These are phyloP conservation scores for Diaporthe capsici DNA, from an alignment of 2,329 filamentous ascomycete genomes.

Conservation along the genomic window DNA sequence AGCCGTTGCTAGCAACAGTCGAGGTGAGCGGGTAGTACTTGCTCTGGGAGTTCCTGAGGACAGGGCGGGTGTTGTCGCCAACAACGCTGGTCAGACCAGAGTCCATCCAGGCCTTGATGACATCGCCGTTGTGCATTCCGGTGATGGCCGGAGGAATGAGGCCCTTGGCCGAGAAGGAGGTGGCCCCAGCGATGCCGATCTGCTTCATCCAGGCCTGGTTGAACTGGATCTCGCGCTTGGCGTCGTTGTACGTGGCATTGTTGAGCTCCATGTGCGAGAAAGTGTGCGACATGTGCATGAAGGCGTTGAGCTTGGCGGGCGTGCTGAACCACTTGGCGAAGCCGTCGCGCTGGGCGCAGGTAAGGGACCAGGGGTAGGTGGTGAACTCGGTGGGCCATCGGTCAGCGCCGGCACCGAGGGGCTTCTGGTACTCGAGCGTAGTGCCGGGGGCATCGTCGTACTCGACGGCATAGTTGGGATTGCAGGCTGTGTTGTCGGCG, in stretches of 20 bases:
- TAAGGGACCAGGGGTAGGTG: background rate
- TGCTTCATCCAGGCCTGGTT: conserved; percentile 29
- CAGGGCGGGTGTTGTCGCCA: conserved; percentile 7
- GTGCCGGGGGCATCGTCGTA: background rate
- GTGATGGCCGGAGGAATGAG: conserved; percentile 9
- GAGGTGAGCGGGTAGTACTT: conserved; percentile 14
- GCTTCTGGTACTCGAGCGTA: conserved; percentile 16
- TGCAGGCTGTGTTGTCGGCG: background rate
- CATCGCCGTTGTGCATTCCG: conserved; percentile 7
- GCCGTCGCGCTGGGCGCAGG: background rate
- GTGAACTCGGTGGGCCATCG: background rate
- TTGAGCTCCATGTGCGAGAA: conserved; percentile 9
- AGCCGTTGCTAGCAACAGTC: background rate
- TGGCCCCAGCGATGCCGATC: background rate
- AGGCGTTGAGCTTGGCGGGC: conserved; percentile 10
- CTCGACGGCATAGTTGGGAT: background rate
- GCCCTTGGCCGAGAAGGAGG: conserved; percentile 16
- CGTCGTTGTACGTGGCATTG: conserved; percentile 11
- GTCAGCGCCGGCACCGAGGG: background rate
- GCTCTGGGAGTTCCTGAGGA: background rate
- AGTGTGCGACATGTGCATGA: conserved; percentile 22
- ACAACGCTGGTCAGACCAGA: conserved; percentile 1
- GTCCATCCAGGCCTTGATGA: conserved; percentile 13
- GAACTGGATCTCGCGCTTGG: conserved; percentile 1
- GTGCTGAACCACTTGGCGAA: conserved; percentile 16